Base-by-base conservation (phyloP, 257 asterid species). In the Lycium barbarum region DNA sequence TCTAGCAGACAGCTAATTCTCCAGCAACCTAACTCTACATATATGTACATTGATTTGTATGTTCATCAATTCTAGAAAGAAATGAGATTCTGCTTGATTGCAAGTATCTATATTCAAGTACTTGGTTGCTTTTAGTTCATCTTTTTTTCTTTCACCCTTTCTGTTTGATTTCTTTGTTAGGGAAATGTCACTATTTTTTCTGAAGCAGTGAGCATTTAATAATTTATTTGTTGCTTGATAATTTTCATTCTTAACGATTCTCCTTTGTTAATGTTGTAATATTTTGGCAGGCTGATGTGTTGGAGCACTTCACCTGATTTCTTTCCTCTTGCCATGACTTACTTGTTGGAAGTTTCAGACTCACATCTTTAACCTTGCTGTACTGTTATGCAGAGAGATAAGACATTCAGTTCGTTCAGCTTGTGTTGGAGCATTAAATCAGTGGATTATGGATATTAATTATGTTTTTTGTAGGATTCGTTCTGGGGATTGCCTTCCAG, bases 261-360 rank as follows among this genome's bases (percentile, higher is more conserved):
- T 76, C 81, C 84, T 62, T 89, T 83, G 83, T 85, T 85, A 84
- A 83, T 22, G 38, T 87, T 92, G 85, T 87, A 87, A 91, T 85
- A 90, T 92, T 84, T 93, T 92, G 87, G 90, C 98, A 94, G 98
- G 98, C 90, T 89, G 92, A 86, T 92, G 87, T 93, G 91, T 93
- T 92, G 99, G 99, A 93, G 98, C 94, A 86, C 89, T 88, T 92
- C 91, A 86, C 98, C 94, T 93, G 94, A 94, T 96, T 90, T 94
- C 89, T 93, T 85, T 88, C 92, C 93, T 92, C 91, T 93, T 93
- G 93, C 97, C 94, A 91, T 94, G 93, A 91, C 91, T 94, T 90
- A 87, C 92, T 92, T 93, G 94, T 93, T 96, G 93, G 98, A 96
- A 91, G 98, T 93, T 93, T 94, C 94, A 95, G 97, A 96, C 98